Conservation (phyloP, 2,329 filamentous ascomycete species). For the Triangularia setosa region DNA sequence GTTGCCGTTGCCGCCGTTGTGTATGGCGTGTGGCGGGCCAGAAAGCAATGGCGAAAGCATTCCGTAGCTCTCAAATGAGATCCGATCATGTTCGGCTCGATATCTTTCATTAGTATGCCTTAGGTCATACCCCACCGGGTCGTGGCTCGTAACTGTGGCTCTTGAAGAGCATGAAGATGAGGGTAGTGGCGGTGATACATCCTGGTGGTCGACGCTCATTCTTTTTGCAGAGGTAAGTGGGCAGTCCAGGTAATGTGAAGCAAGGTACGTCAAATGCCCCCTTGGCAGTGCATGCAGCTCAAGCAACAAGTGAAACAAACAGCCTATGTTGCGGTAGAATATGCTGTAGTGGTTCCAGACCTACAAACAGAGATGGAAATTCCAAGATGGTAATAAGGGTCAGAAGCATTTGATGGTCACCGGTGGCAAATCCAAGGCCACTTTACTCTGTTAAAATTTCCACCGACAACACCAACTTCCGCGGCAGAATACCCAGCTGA, state of each 20-base stretch:
- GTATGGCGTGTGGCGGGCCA: neutral
- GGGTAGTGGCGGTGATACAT: neutral
- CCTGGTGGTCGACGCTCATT: neutral
- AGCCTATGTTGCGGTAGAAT: neutral
- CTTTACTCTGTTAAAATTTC: neutral
- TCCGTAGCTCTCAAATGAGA: neutral
- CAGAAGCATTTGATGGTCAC: neutral
- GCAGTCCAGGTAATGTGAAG: neutral
- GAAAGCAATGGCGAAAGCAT: neutral
- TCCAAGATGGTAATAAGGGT: neutral
- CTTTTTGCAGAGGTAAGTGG: neutral
- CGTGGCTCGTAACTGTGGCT: neutral
- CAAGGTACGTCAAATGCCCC: too few relatives aligned
- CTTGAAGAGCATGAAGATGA: neutral
- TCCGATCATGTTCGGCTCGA: neutral
- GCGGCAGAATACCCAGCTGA: neutral
- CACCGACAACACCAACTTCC: neutral
- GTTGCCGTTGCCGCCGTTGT: too few relatives aligned
- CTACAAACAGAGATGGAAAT: neutral
- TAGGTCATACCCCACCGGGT: neutral
- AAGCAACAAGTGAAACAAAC: neutral
- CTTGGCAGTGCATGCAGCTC: neutral
- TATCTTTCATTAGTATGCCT: neutral
- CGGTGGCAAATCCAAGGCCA: neutral
- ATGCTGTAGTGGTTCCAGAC: too few relatives aligned